Conservation (phyloP, 352 stramenopile genomes). For the Albugo laibachii region DNA sequence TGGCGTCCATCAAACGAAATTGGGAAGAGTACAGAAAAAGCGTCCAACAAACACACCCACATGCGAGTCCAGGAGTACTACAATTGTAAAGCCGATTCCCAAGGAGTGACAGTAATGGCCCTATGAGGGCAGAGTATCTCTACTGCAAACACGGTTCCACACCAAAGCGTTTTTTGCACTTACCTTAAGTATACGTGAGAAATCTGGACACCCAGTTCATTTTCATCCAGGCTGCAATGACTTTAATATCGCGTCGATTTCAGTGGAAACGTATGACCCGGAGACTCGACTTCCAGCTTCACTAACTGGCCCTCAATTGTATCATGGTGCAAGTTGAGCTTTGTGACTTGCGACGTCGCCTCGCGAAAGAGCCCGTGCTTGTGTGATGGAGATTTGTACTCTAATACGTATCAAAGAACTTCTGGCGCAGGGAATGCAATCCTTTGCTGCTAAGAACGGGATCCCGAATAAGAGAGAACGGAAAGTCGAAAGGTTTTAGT, state of each 20-base stretch:
- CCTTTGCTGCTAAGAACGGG: slow-evolving; percentile 87
- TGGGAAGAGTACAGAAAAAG: slow-evolving; percentile 97
- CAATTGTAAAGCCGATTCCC: slow-evolving; percentile 42
- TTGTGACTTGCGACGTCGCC: slow-evolving; percentile 89
- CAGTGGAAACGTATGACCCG: slow-evolving; percentile 30
- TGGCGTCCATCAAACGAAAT: slow-evolving; percentile 80
- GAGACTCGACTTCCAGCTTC: slow-evolving; percentile 52
- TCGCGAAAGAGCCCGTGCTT: slow-evolving; percentile 94
- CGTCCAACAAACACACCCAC: slow-evolving; percentile 90
- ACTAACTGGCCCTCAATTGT: slow-evolving; percentile 76
- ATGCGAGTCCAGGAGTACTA: slow-evolving; percentile 88
- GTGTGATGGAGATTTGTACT: slow-evolving; percentile 92
- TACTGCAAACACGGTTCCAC: slow-evolving; percentile 96
- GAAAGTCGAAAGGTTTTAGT: slow-evolving; percentile 91
- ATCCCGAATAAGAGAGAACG: slow-evolving; percentile 91
- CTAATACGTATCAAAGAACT: slow-evolving; percentile 84
- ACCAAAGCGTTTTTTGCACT: slow-evolving; percentile 47
- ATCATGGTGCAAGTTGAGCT: slow-evolving; percentile 88
- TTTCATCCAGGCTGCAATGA: slow-evolving; percentile 80
- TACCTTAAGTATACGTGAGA: slow-evolving; percentile 51
- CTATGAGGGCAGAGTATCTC: slow-evolving; percentile 88
- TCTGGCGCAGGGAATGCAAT: too few species aligned
- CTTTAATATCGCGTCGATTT: slow-evolving; percentile 14
- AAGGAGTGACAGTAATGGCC: slow-evolving; percentile 76
- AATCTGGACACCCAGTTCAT: slow-evolving; percentile 67